Evolutionary conservation across 176 grass and related monocot genomes (phyloP), one percentile per base, ranked within the genome.

Genomic region (Themeda triandra): DNA sequence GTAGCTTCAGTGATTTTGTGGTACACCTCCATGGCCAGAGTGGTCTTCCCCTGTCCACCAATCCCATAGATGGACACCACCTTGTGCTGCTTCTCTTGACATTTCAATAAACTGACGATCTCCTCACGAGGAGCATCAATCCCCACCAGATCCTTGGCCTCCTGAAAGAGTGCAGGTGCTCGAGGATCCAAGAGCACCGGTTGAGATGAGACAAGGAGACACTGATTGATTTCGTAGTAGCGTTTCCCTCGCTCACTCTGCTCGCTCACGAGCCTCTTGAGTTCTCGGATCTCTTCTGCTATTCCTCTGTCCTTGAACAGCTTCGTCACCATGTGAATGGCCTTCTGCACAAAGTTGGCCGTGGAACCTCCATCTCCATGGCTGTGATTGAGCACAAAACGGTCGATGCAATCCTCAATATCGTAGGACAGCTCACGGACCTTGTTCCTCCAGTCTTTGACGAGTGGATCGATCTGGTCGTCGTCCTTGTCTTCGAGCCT

Each of bases 191-290:
- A 31, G 2, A 0, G 15, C 25, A 32, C 25, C 7, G 4, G 15
- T 18, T 23, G 36, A 2, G 10, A 0, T 8, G 39, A 23, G 66
- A 1, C 1, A 1, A 0, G 1, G 6, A 8, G 11, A 3, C 0
- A 7, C 10, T 48, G 15, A 48, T 48, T 9, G 17, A 80, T 80
- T 6, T 29, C 18, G 10, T 65, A 79, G 9, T 49, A 49, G 15
- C 59, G 37, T 0, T 13, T 19, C 5, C 1, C 15, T 39, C 17
- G 25, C 15, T 45, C 25, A 6, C 27, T 23, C 77, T 80, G 60
- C 7, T 80, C 77, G 0, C 0, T 0, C 2, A 79, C 36, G 1
- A 13, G 62, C 0, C 0, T 4, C 28, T 46, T 79, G 40, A 66
- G 62, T 9, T 35, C 3, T 9, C 6, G 28, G 19, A 80, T 80